Evolutionary conservation across 2,329 filamentous ascomycete genomes (phyloP).

Genomic region (Talaromyces sp.): DNA sequence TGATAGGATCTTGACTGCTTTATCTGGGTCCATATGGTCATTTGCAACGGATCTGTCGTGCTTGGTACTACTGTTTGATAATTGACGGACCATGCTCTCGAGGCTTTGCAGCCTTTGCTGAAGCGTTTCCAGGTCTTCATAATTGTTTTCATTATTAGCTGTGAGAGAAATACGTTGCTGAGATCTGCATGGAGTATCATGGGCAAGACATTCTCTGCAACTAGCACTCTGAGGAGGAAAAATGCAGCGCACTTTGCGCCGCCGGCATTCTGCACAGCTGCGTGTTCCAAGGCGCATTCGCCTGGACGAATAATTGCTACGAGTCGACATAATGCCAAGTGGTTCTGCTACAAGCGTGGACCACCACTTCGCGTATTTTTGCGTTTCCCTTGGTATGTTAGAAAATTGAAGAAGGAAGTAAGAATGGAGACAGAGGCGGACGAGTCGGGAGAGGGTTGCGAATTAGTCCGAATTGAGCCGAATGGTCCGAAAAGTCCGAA

Average conservation of each 20-base stretch:
- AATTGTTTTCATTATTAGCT: not conserved
- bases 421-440: not conserved
- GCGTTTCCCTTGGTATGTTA: not conserved
- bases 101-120: not conserved
- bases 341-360: not conserved
- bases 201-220: not conserved
- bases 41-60: not conserved
- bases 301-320: not conserved
- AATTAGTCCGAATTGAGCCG: not conserved
- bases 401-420: not conserved
- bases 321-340: not conserved
- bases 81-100: not conserved
- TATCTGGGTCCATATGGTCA: not conserved
- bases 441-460: not conserved
- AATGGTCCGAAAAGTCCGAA: not conserved
- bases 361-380: not conserved
- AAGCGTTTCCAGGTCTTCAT: not conserved
- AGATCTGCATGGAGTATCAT: not conserved
- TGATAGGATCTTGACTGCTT: not conserved
- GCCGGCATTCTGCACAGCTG: not conserved
- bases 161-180: not conserved
- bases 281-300: constrained; percentile 2
- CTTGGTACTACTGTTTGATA: not conserved
- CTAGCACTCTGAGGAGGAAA: not conserved
- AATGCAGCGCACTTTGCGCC: constrained; percentile 3